Evolutionary conservation across 2,329 filamentous ascomycete species (phyloP).

Genomic region (Sporothrix euskadiensis): DNA sequence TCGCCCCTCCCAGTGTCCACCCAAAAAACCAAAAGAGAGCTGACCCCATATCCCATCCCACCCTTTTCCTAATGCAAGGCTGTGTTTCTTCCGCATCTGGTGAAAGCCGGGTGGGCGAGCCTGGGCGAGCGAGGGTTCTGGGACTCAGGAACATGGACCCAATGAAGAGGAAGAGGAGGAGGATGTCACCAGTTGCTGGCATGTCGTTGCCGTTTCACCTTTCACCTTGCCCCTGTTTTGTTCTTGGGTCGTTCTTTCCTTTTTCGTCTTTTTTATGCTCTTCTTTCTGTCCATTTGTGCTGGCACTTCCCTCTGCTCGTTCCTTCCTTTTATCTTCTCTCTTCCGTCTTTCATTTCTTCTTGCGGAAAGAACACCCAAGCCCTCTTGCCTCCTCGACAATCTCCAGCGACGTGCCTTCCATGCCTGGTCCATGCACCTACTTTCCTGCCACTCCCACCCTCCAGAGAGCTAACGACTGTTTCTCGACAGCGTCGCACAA

Average conservation of each 20-base stretch:
- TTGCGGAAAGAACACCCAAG: not conserved
- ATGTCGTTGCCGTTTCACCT: not conserved
- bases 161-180: too few relatives aligned
- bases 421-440: constrained; percentile 13
- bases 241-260: not conserved
- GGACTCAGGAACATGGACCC: too few relatives aligned
- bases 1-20: constrained; percentile 6
- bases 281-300: not conserved
- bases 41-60: not conserved
- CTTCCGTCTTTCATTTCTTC: not conserved
- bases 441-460: constrained; percentile 21
- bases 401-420: not conserved
- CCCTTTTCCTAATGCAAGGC: constrained; percentile 9
- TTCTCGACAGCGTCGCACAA: not conserved
- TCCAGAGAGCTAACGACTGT: constrained; percentile 7
- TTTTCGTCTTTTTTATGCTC: constrained; percentile 1
- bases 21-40: not conserved
- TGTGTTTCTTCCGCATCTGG: constrained; percentile 4
- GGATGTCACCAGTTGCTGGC: not conserved
- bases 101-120: not conserved
- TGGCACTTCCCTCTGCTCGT: not conserved
- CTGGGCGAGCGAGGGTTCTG: not conserved
- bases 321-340: not conserved
- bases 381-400: not conserved
- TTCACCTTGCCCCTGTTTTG: not conserved